Conservation (phyloP, 768 basidiomycete species). For the Terana coerulea region DNA sequence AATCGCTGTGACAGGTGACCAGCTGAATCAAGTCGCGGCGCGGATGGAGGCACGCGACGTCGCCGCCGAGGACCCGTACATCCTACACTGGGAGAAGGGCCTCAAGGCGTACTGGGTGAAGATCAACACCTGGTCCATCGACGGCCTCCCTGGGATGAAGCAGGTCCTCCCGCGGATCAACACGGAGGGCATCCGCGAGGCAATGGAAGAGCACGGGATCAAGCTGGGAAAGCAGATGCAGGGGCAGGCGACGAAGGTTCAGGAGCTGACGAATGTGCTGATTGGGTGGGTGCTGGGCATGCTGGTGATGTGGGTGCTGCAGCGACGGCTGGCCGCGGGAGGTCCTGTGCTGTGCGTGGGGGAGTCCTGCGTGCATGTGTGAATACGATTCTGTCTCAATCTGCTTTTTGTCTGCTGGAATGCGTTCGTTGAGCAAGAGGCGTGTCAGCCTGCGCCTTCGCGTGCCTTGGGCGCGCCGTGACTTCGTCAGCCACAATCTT, state of each 20-base stretch:
- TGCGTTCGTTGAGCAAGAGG: too few species aligned
- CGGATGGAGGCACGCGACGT: constrained; percentile 3
- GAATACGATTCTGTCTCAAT: not conserved
- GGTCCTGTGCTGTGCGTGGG: not conserved
- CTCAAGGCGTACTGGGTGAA: constrained; percentile 1
- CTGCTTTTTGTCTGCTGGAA: too few species aligned
- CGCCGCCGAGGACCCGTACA: constrained; percentile 4
- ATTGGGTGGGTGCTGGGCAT: not conserved
- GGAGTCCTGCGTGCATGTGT: not conserved
- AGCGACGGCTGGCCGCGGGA: not conserved
- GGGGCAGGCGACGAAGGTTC: not conserved
- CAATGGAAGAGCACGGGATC: constrained; percentile 6
- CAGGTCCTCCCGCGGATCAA: not conserved
- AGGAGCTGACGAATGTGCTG: not conserved
- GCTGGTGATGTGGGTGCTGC: not conserved
- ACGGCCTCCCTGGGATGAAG: constrained; percentile 12
- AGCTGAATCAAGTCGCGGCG: not conserved
- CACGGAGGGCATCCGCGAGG: not conserved
- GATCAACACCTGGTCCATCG: constrained; percentile 12
- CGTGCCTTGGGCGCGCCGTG: too few species aligned
- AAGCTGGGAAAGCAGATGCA: not conserved
- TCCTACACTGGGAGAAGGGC: constrained; percentile 3
- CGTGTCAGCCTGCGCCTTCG: too few species aligned
- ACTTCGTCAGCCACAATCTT: too few species aligned
- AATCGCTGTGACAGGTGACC: constrained; percentile 6